Evolutionary conservation across 2,329 filamentous ascomycete genomes (phyloP).

Genomic region (Epicoccum sorghinum): DNA sequence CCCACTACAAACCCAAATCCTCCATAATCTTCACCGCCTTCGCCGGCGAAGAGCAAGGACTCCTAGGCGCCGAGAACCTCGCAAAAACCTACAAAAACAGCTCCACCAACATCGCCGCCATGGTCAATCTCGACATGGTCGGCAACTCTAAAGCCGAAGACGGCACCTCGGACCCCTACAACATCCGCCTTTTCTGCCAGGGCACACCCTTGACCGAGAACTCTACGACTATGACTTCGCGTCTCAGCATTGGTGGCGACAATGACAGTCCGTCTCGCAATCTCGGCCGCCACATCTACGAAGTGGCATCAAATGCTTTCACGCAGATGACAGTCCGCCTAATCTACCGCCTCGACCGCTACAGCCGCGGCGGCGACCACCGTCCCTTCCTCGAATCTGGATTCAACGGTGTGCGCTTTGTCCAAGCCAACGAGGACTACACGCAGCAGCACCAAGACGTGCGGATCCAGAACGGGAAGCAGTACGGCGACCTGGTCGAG

Average conservation of each 20-base stretch:
- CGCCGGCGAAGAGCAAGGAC: conserved; percentile 62
- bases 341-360: conserved; percentile 61
- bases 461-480: conserved; percentile 53
- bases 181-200: conserved; percentile 60
- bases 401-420: conserved; percentile 60
- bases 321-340: conserved; percentile 61
- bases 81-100: conserved; percentile 58
- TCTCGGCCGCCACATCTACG: conserved; percentile 59
- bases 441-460: conserved; percentile 62
- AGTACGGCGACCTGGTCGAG: conserved; percentile 60
- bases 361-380: conserved; percentile 62
- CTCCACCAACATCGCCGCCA: conserved; percentile 58
- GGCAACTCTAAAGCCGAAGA: conserved; percentile 52
- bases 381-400: conserved; percentile 59
- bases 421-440: conserved; percentile 62
- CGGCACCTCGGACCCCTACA: conserved; percentile 52
- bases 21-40: conserved; percentile 62
- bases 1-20: conserved; percentile 52
- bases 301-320: conserved; percentile 56
- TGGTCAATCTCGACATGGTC: conserved; percentile 63
- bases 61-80: conserved; percentile 57
- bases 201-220: conserved; percentile 54
- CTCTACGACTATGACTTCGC: conserved; percentile 38
- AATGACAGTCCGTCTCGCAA: conserved; percentile 61
- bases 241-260: conserved; percentile 50